Evolutionary conservation across 176 grass and related monocot genomes (phyloP).

Genomic region (Juncus inflexus): DNA sequence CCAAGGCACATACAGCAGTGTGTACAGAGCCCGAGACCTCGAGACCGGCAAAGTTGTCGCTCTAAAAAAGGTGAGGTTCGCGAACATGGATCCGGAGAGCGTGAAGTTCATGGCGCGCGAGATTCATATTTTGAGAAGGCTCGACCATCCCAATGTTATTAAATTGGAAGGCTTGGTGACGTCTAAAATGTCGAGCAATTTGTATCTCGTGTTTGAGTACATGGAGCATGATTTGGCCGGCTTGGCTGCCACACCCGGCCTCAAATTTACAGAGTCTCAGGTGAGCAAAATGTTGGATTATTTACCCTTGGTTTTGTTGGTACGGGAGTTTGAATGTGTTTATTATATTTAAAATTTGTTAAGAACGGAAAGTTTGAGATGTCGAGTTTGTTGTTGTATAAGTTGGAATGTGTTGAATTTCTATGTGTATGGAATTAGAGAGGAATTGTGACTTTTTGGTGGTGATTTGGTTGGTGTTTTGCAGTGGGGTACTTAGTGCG

Average conservation of each 20-base stretch:
- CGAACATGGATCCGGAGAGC: conserved; percentile 88
- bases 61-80: conserved; percentile 96
- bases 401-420: no score
- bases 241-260: conserved; percentile 78
- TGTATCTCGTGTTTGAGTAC: conserved; percentile 98
- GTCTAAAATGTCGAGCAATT: conserved; percentile 78
- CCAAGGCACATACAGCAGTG: conserved; percentile 96
- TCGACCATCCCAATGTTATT: conserved; percentile 90
- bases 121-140: conserved; percentile 89
- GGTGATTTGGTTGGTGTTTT: conserved; percentile 23
- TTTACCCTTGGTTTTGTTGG: no score
- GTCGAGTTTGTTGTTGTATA: no score
- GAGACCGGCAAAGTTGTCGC: conserved; percentile 89
- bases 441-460: conserved; percentile 12
- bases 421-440: no score
- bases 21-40: conserved; percentile 94
- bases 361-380: no score
- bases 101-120: conserved; percentile 99
- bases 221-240: conserved; percentile 97
- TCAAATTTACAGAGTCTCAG: conserved; percentile 92
- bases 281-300: conserved; percentile 24
- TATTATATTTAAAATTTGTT: no score
- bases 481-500: not conserved
- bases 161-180: conserved; percentile 97
- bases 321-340: no score